Percentiles rank a stretch among this genome's conserved stretches.
phyloP scores from a whole-genome alignment of 2,329 filamentous ascomycete genomes.

The Zalaria obscura region DNA sequence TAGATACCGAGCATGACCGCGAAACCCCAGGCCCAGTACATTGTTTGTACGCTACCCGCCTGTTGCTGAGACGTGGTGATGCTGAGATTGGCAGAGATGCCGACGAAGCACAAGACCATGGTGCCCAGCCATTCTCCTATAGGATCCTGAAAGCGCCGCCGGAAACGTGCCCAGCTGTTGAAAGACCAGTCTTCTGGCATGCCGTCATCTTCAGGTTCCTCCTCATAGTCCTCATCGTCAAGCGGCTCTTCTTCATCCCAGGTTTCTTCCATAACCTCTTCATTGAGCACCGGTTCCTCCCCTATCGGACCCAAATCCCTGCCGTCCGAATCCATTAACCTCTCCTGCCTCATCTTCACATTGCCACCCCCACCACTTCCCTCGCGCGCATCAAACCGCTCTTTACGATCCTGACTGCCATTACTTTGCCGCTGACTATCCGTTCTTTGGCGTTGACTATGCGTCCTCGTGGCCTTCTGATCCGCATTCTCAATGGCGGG shows the following conservation, averaged over 20 bases:
- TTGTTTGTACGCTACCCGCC: constrained; percentile 10
- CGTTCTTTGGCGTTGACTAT: neutral
- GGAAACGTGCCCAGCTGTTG: constrained; percentile 39
- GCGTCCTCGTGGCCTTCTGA: constrained; percentile 2
- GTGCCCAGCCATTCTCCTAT: constrained; percentile 45
- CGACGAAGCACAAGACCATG: constrained; percentile 1
- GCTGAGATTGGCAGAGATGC: constrained; percentile 13
- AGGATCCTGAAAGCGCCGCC: constrained; percentile 39
- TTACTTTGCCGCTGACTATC: neutral
- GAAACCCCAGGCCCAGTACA: constrained; percentile 34
- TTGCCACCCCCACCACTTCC: neutral
- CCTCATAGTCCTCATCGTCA: constrained; percentile 1
- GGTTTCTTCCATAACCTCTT: neutral
- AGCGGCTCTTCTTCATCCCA: constrained; percentile 3
- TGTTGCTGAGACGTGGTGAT: constrained; percentile 26
- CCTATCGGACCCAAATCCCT: neutral
- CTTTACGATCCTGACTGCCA: neutral
- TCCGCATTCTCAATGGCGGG: constrained; percentile 8
- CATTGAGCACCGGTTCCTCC: neutral
- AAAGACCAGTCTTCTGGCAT: constrained; percentile 10
- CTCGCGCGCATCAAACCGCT: neutral
- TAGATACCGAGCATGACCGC: constrained; percentile 35
- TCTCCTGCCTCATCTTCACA: neutral
- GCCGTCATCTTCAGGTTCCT: constrained; percentile 1
- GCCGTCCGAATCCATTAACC: neutral